Evolutionary conservation across 176 grass and related monocot genomes (phyloP).

Genomic region (Zizania latifolia): DNA sequence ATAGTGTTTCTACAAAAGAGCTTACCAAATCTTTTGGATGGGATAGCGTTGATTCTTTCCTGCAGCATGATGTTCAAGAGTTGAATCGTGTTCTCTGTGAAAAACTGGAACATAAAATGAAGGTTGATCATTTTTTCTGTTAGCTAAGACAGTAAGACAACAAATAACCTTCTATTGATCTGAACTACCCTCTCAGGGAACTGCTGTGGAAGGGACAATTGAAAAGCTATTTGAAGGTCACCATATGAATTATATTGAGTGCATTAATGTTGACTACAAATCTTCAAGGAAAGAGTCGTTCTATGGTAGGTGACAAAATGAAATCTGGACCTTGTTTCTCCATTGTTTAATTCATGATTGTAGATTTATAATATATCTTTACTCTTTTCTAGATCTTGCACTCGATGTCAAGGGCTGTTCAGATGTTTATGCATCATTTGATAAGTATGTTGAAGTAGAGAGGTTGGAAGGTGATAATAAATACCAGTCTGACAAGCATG

Average conservation of each 20-base stretch:
- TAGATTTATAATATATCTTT: neutral
- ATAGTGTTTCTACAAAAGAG: slow-evolving; percentile 75
- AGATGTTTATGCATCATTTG: slow-evolving; percentile 83
- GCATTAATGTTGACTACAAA: slow-evolving; percentile 67
- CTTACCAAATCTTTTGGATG: slow-evolving; percentile 88
- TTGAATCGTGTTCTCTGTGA: slow-evolving; percentile 78
- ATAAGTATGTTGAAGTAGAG: slow-evolving; percentile 80
- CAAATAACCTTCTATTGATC: neutral
- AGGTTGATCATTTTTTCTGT: slow-evolving; percentile 45
- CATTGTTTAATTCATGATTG: neutral
- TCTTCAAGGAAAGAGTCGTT: slow-evolving; percentile 82
- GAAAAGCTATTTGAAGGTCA: slow-evolving; percentile 77
- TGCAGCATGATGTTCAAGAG: slow-evolving; percentile 89
- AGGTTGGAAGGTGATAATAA: slow-evolving; percentile 70
- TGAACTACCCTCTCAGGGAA: slow-evolving; percentile 41
- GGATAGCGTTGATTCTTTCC: slow-evolving; percentile 72
- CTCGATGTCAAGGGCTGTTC: slow-evolving; percentile 76
- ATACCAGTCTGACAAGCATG: slow-evolving; percentile 71
- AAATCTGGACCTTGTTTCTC: neutral
- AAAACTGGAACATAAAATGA: slow-evolving; percentile 84
- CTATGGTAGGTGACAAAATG: slow-evolving; percentile 55
- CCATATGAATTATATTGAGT: slow-evolving; percentile 89
- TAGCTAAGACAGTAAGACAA: neutral
- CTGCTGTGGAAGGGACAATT: slow-evolving; percentile 66
- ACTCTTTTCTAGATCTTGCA: slow-evolving; percentile 48